Evolutionary conservation across 805 yeast species (phyloP), one percentile per base, ranked within the genome.

Genomic region (Candida easanensis): DNA sequence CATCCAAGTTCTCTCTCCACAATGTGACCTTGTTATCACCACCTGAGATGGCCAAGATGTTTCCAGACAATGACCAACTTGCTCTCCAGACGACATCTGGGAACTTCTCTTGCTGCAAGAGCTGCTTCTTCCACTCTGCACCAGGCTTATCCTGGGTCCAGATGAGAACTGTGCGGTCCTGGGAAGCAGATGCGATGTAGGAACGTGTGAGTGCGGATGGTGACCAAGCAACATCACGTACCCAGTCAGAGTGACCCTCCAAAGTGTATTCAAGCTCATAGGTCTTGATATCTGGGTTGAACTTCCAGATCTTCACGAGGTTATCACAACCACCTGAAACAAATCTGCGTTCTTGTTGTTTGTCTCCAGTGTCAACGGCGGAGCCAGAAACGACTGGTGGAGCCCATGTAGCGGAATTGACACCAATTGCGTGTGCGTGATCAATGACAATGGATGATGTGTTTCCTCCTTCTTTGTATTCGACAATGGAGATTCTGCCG

Each of bases 11-110:
- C 68, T 93, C 99, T 68, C 89, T 90, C 98, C 98, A 93, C 63
- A 93, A 76, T 25, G 96, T 88, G 34, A 93, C 91, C 68, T 86
- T 88, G 65, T 90, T 90, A 64, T 93, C 98, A 42, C 98, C 98
- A 37, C 97, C 96, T 38, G 93, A 81, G 33, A 93, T 85, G 5
- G 99, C 99, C 56, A 93, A 76, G 23, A 93, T 82, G 63, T 93
- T 93, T 41, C 99, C 99, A 36, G 95, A 84, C 54, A 90, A 73
- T 11, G 97, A 88, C 99, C 99, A 93, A 54, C 95, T 83, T 38
- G 95, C 96, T 64, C 97, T 82, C 99, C 99, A 93, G 55, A 95
- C 87, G 21, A 90, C 97, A 63, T 93, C 99, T 14, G 97, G 93
- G 76, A 93, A 93, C 62, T 80, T 83, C 31, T 88, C 95, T 16